Evolutionary conservation across 2,329 filamentous ascomycete species (phyloP).

Genomic region (Juglanconis sp.): DNA sequence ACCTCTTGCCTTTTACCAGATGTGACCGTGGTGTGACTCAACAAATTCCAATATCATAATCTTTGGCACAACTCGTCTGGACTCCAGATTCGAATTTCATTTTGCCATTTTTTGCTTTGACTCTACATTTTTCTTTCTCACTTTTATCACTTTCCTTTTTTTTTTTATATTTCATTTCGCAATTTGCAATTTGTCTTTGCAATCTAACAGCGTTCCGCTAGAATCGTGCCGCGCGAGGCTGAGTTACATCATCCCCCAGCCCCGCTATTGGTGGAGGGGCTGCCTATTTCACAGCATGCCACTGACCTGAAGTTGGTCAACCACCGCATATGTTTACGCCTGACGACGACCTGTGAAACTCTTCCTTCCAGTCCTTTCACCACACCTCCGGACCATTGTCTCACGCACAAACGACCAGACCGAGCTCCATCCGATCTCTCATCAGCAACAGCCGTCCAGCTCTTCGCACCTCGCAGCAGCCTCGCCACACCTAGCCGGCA

Average conservation of each 20-base stretch:
- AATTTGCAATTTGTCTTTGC: background rate
- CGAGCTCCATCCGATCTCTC: background rate
- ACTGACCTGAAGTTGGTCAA: background rate
- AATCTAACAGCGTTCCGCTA: too few relatives aligned
- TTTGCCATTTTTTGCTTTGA: conserved; percentile 22
- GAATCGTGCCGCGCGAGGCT: too few relatives aligned
- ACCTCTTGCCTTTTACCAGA: conserved; percentile 80
- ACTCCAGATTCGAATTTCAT: conserved; percentile 40
- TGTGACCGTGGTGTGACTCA: conserved; percentile 65
- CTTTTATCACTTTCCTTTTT: conserved; percentile 18
- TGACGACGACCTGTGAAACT: background rate
- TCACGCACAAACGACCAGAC: background rate
- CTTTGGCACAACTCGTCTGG: conserved; percentile 42
- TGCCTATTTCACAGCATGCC: background rate
- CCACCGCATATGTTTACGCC: background rate
- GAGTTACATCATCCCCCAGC: conserved; percentile 3
- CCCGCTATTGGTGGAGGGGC: conserved; percentile 14
- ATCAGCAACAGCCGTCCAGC: background rate
- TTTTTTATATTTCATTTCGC: background rate
- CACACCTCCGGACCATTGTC: background rate
- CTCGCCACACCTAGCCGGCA: background rate
- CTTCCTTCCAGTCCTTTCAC: background rate
- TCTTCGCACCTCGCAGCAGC: background rate
- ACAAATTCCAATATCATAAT: conserved; percentile 49
- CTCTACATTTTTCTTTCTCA: conserved; percentile 18